Evolutionary conservation across 306 rosid genomes (phyloP).

Genomic region (Citrullus mucosospermus): DNA sequence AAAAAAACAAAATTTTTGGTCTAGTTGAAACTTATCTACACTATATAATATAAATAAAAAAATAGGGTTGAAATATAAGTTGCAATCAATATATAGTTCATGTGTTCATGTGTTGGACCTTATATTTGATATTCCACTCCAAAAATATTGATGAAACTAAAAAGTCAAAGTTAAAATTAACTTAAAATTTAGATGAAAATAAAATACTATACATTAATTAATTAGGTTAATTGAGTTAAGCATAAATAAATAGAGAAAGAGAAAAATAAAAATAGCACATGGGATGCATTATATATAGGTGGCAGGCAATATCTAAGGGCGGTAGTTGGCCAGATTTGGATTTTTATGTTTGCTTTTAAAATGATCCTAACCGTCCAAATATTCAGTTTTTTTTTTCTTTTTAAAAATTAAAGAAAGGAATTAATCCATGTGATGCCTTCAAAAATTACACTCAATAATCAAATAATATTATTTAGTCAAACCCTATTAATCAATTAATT

Average conservation of each 20-base stretch:
- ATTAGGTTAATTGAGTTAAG: neutral
- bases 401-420: neutral
- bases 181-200: neutral
- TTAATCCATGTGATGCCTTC: conserved; percentile 2
- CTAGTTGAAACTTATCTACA: no score
- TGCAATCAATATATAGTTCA: no score
- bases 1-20: no score
- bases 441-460: conserved; percentile 4
- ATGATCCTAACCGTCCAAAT: conserved; percentile 4
- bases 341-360: conserved; percentile 1
- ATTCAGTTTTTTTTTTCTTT: neutral
- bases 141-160: no score
- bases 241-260: neutral
- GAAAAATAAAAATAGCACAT: neutral
- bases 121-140: no score
- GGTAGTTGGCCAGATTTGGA: conserved; percentile 4
- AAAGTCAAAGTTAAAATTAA: no score
- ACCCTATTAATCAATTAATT: neutral
- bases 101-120: no score
- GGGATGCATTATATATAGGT: neutral
- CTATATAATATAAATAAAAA: no score
- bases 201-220: no score
- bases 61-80: no score
- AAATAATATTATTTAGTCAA: conserved; percentile 2
- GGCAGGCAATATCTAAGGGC: conserved; percentile 8